A percentile compares a stretch with the other conserved stretches of the same genome.
Evolutionary conservation across 106 monocot genomes (phyloP).

Genomic region (Iris macrosiphon): DNA sequence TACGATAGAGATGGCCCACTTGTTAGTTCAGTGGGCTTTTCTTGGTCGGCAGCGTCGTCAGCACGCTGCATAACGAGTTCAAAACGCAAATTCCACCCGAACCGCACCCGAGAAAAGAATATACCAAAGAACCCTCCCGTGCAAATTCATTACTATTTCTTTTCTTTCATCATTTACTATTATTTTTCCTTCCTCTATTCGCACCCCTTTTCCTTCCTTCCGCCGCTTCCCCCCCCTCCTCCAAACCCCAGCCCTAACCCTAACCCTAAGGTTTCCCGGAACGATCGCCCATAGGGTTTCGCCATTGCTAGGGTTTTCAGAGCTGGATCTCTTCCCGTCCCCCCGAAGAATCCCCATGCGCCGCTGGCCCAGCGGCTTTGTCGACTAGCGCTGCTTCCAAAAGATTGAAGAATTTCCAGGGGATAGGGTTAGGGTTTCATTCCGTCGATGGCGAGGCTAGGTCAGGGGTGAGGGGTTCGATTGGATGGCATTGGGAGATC

Average conservation of each 20-base stretch:
- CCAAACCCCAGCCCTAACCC: slow-evolving; percentile 1
- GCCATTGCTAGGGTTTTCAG: slow-evolving; percentile 14
- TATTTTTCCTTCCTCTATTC: neutral
- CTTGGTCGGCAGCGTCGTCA: too few species aligned
- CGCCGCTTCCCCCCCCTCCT: neutral
- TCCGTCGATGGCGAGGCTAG: slow-evolving; percentile 7
- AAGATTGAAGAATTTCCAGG: neutral
- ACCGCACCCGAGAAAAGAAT: too few species aligned
- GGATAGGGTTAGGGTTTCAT: neutral
- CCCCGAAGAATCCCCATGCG: slow-evolving; percentile 16
- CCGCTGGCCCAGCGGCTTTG: slow-evolving; percentile 27
- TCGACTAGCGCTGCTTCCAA: slow-evolving; percentile 9
- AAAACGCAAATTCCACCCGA: too few species aligned
- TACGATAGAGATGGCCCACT: too few species aligned
- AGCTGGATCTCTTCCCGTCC: too few species aligned
- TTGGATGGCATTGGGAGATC: slow-evolving; percentile 90
- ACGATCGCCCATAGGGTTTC: neutral
- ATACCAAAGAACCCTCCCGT: too few species aligned
- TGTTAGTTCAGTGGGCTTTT: too few species aligned
- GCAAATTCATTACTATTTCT: too few species aligned
- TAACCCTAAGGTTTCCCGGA: neutral
- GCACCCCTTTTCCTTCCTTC: neutral
- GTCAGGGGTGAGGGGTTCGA: slow-evolving; percentile 12
- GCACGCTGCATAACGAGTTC: too few species aligned
- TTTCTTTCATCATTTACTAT: too few species aligned